Evolutionary conservation across 805 yeast species (phyloP).

Genomic region (Lipomyces chichibuensis): DNA sequence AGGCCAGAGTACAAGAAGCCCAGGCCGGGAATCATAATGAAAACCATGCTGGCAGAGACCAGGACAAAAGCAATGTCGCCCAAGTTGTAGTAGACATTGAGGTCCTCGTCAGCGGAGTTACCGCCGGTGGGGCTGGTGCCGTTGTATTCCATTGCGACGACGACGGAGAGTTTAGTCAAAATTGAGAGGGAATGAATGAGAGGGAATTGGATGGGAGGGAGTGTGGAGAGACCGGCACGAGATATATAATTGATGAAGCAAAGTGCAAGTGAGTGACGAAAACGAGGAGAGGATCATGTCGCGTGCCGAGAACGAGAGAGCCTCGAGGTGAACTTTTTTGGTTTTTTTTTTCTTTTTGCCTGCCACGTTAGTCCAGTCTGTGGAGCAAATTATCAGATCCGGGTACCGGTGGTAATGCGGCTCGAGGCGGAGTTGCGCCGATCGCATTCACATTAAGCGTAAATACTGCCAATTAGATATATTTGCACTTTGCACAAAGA

Average conservation of each 20-base stretch:
- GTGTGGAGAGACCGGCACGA: no score
- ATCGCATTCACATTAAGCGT: no score
- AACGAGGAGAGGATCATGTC: background rate
- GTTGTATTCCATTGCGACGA: conserved; percentile 9
- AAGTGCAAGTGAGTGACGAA: no score
- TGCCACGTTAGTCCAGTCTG: background rate
- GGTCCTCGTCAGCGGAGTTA: conserved; percentile 69
- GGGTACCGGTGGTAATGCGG: background rate
- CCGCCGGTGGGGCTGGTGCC: conserved; percentile 67
- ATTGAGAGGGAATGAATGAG: background rate
- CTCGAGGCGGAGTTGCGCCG: background rate
- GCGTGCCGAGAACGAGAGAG: background rate
- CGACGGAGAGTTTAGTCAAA: background rate
- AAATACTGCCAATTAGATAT: no score
- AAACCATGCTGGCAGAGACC: conserved; percentile 57
- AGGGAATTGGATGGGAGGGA: no score
- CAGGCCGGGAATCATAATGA: conserved; percentile 93
- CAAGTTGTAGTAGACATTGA: conserved; percentile 57
- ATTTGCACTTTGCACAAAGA: no score
- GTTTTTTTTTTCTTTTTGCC: no score
- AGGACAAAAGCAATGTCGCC: conserved; percentile 47
- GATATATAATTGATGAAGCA: no score
- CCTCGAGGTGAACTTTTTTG: background rate
- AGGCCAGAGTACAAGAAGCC: conserved; percentile 95
- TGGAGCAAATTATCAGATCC: background rate